phyloP scores from a whole-genome alignment of 1,284 basidiomycete genomes.

The Anthracocystis setariae region DNA sequence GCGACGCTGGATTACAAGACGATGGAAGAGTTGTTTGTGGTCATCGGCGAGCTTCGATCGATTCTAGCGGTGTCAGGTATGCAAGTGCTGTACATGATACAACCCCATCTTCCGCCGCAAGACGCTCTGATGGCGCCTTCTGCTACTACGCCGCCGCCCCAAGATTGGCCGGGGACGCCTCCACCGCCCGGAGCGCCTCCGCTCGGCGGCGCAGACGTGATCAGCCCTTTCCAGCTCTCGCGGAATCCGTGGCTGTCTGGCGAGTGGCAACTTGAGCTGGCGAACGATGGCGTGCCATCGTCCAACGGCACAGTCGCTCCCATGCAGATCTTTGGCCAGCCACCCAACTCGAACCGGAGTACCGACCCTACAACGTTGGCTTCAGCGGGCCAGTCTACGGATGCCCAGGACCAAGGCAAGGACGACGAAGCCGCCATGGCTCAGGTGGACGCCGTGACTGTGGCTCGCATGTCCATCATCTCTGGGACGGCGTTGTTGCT shows the following conservation, averaged over 20 bases:
- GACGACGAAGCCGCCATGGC: constrained; percentile 6
- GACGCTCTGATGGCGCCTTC: constrained; percentile 1
- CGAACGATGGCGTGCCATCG: constrained; percentile 12
- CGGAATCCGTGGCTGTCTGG: constrained; percentile 43
- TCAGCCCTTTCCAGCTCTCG: constrained; percentile 30
- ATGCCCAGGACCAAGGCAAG: constrained; percentile 13
- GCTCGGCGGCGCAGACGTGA: constrained; percentile 11
- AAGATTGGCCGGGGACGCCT: constrained; percentile 24
- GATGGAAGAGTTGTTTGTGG: constrained; percentile 87
- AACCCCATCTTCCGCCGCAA: constrained; percentile 42
- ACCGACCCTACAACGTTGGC: constrained; percentile 3
- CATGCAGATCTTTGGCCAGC: constrained; percentile 18
- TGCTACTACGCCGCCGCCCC: constrained; percentile 1
- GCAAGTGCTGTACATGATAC: constrained; percentile 72
- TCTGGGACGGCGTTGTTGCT: constrained; percentile 50
- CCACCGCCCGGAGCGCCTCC: constrained; percentile 7
- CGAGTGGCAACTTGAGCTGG: constrained; percentile 39
- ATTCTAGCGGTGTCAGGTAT: constrained; percentile 85
- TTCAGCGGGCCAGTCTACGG: constrained; percentile 5
- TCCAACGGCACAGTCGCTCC: constrained; percentile 25
- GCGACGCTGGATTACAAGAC: constrained; percentile 91
- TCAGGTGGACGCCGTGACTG: constrained; percentile 19
- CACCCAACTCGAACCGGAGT: neutral
- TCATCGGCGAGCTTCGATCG: constrained; percentile 82
- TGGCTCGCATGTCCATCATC: constrained; percentile 52